These are phyloP conservation scores for Xerocomus potaroensis DNA, from an alignment of 768 basidiomycete species.

Conservation along the genomic window DNA sequence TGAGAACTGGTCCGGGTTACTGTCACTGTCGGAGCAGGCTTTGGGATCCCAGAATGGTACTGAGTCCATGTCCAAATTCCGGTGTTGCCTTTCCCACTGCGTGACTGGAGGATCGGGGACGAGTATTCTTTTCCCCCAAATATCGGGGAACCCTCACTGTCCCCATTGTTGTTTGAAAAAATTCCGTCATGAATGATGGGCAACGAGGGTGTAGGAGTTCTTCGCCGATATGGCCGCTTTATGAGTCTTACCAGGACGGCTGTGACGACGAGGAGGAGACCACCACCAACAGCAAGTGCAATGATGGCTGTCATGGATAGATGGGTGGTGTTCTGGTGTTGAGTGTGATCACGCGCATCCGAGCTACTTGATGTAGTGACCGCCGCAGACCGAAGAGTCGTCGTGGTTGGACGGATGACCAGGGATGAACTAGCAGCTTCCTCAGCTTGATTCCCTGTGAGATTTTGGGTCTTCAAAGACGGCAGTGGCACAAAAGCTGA, in stretches of 20 bases:
- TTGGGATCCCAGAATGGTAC: conserved; percentile 40
- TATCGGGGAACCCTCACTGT: conserved; percentile 59
- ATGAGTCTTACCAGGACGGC: conserved; percentile 47
- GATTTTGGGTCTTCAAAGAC: conserved; percentile 23
- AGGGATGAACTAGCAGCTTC: conserved; percentile 13
- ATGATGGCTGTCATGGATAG: conserved; percentile 48
- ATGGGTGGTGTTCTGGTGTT: conserved; percentile 24
- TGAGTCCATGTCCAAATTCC: conserved; percentile 56
- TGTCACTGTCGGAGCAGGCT: conserved; percentile 20
- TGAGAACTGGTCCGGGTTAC: conserved; percentile 24
- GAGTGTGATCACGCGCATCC: conserved; percentile 1
- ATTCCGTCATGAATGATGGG: conserved; percentile 62
- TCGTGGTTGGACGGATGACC: conserved; percentile 1
- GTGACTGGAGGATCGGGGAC: conserved; percentile 28
- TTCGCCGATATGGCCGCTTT: conserved; percentile 45
- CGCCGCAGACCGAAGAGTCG: conserved; percentile 3
- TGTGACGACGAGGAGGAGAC: conserved; percentile 44
- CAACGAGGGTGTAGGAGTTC: conserved; percentile 68
- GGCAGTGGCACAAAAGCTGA: conserved; percentile 29
- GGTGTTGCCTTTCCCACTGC: conserved; percentile 37
- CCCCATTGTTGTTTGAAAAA: conserved; percentile 42
- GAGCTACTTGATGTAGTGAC: not conserved
- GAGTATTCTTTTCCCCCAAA: conserved; percentile 74
- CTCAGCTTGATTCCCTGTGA: conserved; percentile 21
- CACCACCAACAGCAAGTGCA: conserved; percentile 49